Base-by-base conservation (phyloP, 1,284 basidiomycete species). In the Cryptococcus depauperatus region DNA sequence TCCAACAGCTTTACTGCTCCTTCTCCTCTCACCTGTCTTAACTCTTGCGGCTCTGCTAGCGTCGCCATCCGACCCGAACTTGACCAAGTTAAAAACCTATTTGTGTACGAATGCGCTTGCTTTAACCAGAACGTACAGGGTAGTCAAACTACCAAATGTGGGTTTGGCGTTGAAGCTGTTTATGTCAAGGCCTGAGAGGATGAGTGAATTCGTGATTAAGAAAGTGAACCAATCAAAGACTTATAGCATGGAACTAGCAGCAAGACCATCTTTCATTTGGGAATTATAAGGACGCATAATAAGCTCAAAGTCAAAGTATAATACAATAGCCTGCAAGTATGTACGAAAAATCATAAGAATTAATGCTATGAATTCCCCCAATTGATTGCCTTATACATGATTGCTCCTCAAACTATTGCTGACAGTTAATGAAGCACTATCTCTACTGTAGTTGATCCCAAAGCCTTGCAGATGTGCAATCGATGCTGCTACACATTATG, bases 21-120 rank as follows among this genome's bases (percentile, higher is more conserved):
- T 9, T 37, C 39, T 14, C 35, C 48, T 5, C 21, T 50, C n/a
- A 26, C 22, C 3, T 50, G 48, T 32, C 34, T 50, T 14, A 34
- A 21, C 10, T 25, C 18, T 22, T 50, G 48, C 35, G 25, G 37
- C 26, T 25, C 27, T 14, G 16, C 14, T 4, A 34, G 33, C 8
- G 13, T 28, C 3, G 16, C 35, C 4, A 43, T 50, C 29, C 35
- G 48, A 33, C 44, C 48, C 11, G 48, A 46, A 25, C 38, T 39
- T 22, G 27, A 48, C 35, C 21, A 35, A 21, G 27, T 29, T 3
- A 34, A 14, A 4, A 37, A 42, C 32, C 18, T 27, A 10, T 46
- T 43, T 18, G 39, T 42, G 26, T 50, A 50, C 22, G 48, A 46
- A 26, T 50, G 48, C 33, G 27, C 29, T 14, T 50, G 48, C 28